These are phyloP conservation scores for Cryphonectria naterciae DNA, from an alignment of 2,329 filamentous ascomycete species.

Conservation along the genomic window DNA sequence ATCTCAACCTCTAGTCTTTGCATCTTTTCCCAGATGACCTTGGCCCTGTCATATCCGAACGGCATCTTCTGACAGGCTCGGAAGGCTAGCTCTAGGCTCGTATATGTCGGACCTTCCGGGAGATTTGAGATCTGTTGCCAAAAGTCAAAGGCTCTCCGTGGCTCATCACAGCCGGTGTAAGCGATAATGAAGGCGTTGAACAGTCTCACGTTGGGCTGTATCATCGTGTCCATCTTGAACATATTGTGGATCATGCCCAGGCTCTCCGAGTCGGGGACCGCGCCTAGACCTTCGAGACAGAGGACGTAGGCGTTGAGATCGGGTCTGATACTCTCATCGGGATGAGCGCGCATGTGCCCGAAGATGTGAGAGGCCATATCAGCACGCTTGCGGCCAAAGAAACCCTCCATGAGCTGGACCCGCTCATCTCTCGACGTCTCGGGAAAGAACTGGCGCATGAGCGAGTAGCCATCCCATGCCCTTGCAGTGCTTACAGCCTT, in stretches of 20 bases:
- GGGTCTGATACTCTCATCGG: slow-evolving; percentile 65
- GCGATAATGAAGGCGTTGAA: slow-evolving; percentile 88
- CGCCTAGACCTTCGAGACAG: slow-evolving; percentile 76
- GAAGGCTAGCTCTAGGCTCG: slow-evolving; percentile 80
- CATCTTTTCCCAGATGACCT: slow-evolving; percentile 72
- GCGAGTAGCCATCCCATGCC: slow-evolving; percentile 67
- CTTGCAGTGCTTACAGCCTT: slow-evolving; percentile 63
- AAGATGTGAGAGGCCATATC: slow-evolving; percentile 90
- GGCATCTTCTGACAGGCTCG: slow-evolving; percentile 71
- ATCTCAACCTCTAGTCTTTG: slow-evolving; percentile 78
- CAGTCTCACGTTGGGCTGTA: slow-evolving; percentile 76
- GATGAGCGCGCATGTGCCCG: slow-evolving; percentile 87
- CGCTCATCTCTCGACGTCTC: slow-evolving; percentile 69
- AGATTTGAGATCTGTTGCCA: slow-evolving; percentile 85
- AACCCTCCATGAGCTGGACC: slow-evolving; percentile 75
- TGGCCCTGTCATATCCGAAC: slow-evolving; percentile 62
- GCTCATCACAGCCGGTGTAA: slow-evolving; percentile 71
- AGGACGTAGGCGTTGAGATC: slow-evolving; percentile 74
- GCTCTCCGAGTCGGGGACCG: slow-evolving; percentile 62
- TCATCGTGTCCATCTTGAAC: slow-evolving; percentile 85
- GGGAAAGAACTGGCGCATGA: slow-evolving; percentile 67
- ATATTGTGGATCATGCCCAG: slow-evolving; percentile 85
- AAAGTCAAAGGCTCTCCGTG: slow-evolving; percentile 71
- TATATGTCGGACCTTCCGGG: slow-evolving; percentile 83
- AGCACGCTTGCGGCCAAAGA: slow-evolving; percentile 75